Evolutionary conservation across 139 green algal genomes (phyloP), one percentile per base, ranked within the genome.

Genomic region (Edaphochlamys debaryana): DNA sequence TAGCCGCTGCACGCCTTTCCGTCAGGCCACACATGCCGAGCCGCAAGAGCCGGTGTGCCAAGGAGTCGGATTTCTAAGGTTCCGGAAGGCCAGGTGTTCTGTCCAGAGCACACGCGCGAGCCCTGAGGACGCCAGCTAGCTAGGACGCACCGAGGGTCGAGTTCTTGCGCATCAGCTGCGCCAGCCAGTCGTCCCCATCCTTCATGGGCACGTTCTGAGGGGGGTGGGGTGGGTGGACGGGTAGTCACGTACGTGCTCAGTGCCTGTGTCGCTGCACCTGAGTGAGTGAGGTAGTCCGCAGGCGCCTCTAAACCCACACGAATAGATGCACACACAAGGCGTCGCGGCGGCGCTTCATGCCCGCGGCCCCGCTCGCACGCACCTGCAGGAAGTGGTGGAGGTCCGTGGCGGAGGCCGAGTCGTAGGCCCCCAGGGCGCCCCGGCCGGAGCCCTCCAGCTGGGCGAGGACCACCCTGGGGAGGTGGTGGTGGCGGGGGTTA

Each of bases 401-500:
- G 60, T 83, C 64, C 0, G 75, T 8, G 73, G 80, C 85, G 23
- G 32, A 34, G 23, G 41, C 5, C 5, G 80, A 62, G 68, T 95
- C 92, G 82, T 94, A 95, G 0, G 89, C 79, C 0, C 69, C 93
- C 56, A 94, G 73, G n/a, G 82, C 74, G 20, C 92, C 91, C 0
- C 92, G 64, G 5, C 94, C 93, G 11, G 69, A 89, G n/a, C 94
- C 94, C 52, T 96, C 91, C 42, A 97, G 76, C 87, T 97, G 94
- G 1, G 85, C 85, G n/a, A 96, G 41, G 9, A 96, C 87, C 29
- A 94, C 79, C 67, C 90, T 93, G 64, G 32, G 37, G 27, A 36
- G 52, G 41, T 71, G 54, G 36, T 23, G 74, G 37, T 15, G 32
- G n/a, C n/a, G n/a, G n/a, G n/a, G n/a, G n/a, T n/a, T n/a, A n/a